These are phyloP conservation scores for Colletotrichum gigasporum DNA, from an alignment of 2,329 filamentous ascomycete genomes.

Conservation along the genomic window DNA sequence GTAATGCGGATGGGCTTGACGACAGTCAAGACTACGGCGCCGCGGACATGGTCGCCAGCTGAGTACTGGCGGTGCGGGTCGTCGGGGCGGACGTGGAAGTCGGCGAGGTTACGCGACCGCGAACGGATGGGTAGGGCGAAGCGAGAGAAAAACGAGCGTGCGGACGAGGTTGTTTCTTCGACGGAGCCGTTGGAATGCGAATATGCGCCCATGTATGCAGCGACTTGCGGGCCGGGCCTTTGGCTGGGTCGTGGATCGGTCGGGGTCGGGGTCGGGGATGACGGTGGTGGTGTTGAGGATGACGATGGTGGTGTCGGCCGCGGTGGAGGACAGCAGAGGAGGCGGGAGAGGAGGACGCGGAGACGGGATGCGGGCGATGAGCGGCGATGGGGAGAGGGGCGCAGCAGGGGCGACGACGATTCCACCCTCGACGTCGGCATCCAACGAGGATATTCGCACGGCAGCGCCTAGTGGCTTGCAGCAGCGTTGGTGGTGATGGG, in stretches of 20 bases:
- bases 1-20: conserved; percentile 81
- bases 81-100: conserved; percentile 81
- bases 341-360: conserved; percentile 33
- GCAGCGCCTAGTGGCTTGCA: conserved; percentile 26
- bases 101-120: conserved; percentile 71
- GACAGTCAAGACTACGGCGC: conserved; percentile 76
- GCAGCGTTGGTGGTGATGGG: neutral
- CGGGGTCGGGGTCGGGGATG: neutral
- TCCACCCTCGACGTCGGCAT: conserved; percentile 29
- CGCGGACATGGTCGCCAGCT: conserved; percentile 78
- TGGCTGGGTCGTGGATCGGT: conserved; percentile 27
- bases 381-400: conserved; percentile 35
- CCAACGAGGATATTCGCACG: conserved; percentile 29
- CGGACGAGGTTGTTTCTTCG: conserved; percentile 50
- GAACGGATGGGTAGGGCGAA: conserved; percentile 61
- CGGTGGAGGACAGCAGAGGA: conserved; percentile 35
- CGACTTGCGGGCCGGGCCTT: conserved; percentile 31
- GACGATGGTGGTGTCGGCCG: conserved; percentile 35
- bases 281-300: neutral
- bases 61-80: conserved; percentile 82
- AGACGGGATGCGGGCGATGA: conserved; percentile 33
- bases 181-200: conserved; percentile 50
- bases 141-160: conserved; percentile 61
- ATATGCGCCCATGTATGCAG: conserved; percentile 56
- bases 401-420: conserved; percentile 31